Percentiles rank a stretch among this genome's conserved stretches.
phyloP scores from a whole-genome alignment of 2,329 filamentous ascomycete species.

The Apiospora marii region DNA sequence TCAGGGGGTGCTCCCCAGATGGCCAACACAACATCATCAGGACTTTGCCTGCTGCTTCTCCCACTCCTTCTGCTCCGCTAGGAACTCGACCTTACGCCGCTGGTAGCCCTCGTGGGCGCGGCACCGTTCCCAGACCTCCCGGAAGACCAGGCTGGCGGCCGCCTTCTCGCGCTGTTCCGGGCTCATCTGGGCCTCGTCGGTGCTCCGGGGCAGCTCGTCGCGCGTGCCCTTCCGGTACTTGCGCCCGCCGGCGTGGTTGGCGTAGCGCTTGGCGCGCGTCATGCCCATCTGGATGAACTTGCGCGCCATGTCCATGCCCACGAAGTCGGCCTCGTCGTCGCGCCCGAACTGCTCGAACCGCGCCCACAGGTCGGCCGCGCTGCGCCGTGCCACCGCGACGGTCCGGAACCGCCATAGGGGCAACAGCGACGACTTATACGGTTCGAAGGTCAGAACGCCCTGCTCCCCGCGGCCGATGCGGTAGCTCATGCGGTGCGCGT shows the following conservation, averaged over 20 bases:
- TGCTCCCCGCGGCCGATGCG: slow-evolving; percentile 65
- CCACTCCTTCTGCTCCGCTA: slow-evolving; percentile 49
- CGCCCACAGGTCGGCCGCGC: slow-evolving; percentile 55
- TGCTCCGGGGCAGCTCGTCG: slow-evolving; percentile 44
- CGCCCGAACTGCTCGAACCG: slow-evolving; percentile 56
- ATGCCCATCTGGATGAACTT: slow-evolving; percentile 68
- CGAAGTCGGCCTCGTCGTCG: slow-evolving; percentile 14
- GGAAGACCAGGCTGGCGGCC: slow-evolving; percentile 57
- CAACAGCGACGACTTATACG: slow-evolving; percentile 67
- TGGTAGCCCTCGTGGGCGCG: slow-evolving; percentile 52
- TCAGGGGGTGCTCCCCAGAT: not conserved
- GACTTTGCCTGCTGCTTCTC: slow-evolving; percentile 1
- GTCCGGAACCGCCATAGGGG: slow-evolving; percentile 68
- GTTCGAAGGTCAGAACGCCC: slow-evolving; percentile 68
- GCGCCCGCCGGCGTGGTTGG: slow-evolving; percentile 61
- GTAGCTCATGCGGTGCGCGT: slow-evolving; percentile 27
- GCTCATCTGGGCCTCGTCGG: slow-evolving; percentile 49
- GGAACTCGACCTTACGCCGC: slow-evolving; percentile 53
- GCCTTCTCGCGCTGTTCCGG: slow-evolving; percentile 50
- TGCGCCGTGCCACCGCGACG: slow-evolving; percentile 56
- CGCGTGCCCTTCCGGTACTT: slow-evolving; percentile 59
- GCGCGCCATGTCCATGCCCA: slow-evolving; percentile 31
- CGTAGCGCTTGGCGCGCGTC: slow-evolving; percentile 67
- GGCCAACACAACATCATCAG: not conserved
- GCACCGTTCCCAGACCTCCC: slow-evolving; percentile 56